Base-by-base conservation (phyloP, 225 moss, liverwort and hornwort species). In the Thuidium tamariscinum region DNA sequence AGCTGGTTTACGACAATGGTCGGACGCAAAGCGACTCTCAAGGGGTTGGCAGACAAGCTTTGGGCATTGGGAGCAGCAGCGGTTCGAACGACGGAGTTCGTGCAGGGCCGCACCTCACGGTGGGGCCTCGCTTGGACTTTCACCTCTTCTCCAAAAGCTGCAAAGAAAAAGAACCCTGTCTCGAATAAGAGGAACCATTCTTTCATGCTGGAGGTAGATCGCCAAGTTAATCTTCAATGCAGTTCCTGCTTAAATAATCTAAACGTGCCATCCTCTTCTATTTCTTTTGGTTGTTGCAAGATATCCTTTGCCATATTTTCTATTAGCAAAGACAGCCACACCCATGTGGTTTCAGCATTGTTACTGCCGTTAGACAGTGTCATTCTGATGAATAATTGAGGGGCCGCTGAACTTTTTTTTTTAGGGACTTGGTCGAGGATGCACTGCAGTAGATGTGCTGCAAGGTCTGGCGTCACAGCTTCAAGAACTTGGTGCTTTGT, bases 1-100 rank as follows among this genome's bases (percentile, higher is more conserved):
- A 99, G 99, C 85, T 99, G 99, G 99, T 99, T 96, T 87, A 96
- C 99, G 39, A 96, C 96, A 81, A 97, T 96, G 99, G 96, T 99
- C 63, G 99, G 99, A 79, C 96, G 99, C 80, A 99, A 99, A 91
- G 94, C 93, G 46, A 99, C 95, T 84, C 88, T 99, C 15, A 99
- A 97, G 84, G 87, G 89, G 49, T 87, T 99, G 71, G 90, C 95
- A 44, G 89, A 87, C 52, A 92, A 90, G 78, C 89, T 99, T 25
- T 94, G 99, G 91, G 90, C 93, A 52, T 83, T 92, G 85, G 93
- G 95, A 83, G 99, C 95, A 68, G 93, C 95, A 75, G 92, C 94
- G 73, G 93, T 99, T 63, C 96, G 95, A 77, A 99, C 96, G 22
- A 99, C 97, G 48, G 99, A 99, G 89, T 99, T 99, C 84, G 97